Evolutionary conservation across 2,329 filamentous ascomycete genomes (phyloP).

Genomic region (Fusarium proliferatum): DNA sequence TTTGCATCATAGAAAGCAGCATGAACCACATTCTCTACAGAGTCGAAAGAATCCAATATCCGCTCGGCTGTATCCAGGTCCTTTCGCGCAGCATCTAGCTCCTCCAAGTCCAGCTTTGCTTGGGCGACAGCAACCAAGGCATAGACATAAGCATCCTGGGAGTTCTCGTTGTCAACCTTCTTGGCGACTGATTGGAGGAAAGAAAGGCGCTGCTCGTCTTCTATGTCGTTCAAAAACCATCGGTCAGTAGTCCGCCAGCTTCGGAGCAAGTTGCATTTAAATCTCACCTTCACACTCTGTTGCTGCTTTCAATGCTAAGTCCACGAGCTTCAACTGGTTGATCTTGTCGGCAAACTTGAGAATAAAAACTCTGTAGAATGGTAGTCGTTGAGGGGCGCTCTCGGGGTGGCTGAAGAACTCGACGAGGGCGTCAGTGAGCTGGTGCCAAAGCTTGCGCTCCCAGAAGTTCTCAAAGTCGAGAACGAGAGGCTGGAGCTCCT

Average conservation of each 20-base stretch:
- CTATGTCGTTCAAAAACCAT: slow-evolving; percentile 57
- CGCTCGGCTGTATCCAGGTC: slow-evolving; percentile 89
- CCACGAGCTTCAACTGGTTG: slow-evolving; percentile 97
- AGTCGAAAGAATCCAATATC: slow-evolving; percentile 91
- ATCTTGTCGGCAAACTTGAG: slow-evolving; percentile 98
- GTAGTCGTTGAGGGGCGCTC: slow-evolving; percentile 85
- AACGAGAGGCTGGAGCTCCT: slow-evolving; percentile 88
- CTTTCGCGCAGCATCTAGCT: slow-evolving; percentile 84
- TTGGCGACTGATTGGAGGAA: slow-evolving; percentile 87
- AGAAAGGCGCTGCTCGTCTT: slow-evolving; percentile 84
- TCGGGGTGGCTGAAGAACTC: slow-evolving; percentile 86
- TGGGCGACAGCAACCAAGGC: slow-evolving; percentile 90
- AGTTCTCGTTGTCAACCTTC: slow-evolving; percentile 91
- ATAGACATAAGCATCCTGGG: slow-evolving; percentile 96
- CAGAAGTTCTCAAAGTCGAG: slow-evolving; percentile 95
- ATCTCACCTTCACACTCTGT: slow-evolving; percentile 81
- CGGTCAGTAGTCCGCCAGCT: slow-evolving; percentile 22
- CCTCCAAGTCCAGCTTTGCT: slow-evolving; percentile 82
- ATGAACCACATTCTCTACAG: slow-evolving; percentile 94
- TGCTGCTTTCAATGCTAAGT: slow-evolving; percentile 87
- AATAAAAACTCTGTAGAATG: slow-evolving; percentile 94
- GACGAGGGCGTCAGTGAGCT: slow-evolving; percentile 89
- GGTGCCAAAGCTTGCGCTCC: slow-evolving; percentile 99
- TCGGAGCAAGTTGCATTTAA: slow-evolving; percentile 2
- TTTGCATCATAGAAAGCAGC: slow-evolving; percentile 96